Base-by-base conservation (phyloP, 306 rosid species). In the Crataegus laevigata region DNA sequence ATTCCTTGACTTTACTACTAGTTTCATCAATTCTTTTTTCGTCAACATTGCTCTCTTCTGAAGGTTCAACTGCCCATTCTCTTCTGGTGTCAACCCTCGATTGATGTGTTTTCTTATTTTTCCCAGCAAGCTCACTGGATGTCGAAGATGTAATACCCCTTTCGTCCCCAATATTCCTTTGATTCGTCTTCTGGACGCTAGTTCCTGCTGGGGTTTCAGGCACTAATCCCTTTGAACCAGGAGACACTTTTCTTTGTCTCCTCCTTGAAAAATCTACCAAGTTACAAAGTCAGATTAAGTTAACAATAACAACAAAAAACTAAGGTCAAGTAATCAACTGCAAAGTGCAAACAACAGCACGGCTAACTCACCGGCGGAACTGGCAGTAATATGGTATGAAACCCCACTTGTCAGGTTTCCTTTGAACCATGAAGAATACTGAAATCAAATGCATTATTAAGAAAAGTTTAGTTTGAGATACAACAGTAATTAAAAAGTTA, bases 231-330 rank as follows among this genome's bases (percentile, higher is more conserved):
- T 85, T 89, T n/a, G 88, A 54, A 76, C 76, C 63, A 77, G 87
- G 80, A 26, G 91, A 80, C 66, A 75, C 73, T 81, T 84, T 90
- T 82, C 81, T 87, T 58, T n/a, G 86, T 79, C 87, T 86, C 82
- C 81, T 91, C 83, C 87, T 77, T 32, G 96, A 82, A 83, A 79
- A 92, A 75, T 92, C 98, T 92, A 71, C 45, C 75, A 65, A 74
- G 59, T 51, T 12, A 65, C 68, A 73, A 59, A 69, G 45, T 51
- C 68, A 73, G 28, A 66, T 28, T 18, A 60, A 68, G 17, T 42
- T 18, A 79, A 67, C 29, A 24, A 80, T 13, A 59, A 74, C 52
- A 38, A 47, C 38, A 67, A 36, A 36, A 34, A 47, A 24, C 8
- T 42, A 26, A 24, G 77, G 25, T n/a, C 36, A 66, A 43, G 21